A percentile compares a stretch with the other conserved stretches of the same genome.
These are phyloP conservation scores for Musa itinerans DNA, from an alignment of 176 grass and related monocot genomes.

Conservation along the genomic window DNA sequence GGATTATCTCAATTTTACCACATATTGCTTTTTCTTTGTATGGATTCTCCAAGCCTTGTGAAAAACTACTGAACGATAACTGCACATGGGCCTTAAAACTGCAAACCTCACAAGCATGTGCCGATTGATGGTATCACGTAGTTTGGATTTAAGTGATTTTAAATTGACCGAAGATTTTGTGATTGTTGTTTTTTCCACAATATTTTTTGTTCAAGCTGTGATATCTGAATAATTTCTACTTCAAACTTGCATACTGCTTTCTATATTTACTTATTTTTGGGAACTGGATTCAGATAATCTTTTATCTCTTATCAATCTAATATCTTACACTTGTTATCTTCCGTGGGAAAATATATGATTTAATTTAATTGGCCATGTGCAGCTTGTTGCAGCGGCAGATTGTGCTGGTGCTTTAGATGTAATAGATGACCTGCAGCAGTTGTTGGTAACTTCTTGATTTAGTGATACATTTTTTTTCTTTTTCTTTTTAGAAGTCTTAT, in stretches of 20 bases:
- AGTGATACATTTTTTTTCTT: not conserved
- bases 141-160: too few species aligned
- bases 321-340: not conserved
- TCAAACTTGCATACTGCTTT: not conserved
- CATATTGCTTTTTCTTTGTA: too few species aligned
- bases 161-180: too few species aligned
- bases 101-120: too few species aligned
- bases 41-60: too few species aligned
- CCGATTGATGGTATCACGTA: too few species aligned
- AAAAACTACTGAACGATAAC: too few species aligned
- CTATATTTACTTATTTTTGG: not conserved
- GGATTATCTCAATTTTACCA: too few species aligned
- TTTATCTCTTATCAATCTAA: not conserved
- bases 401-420: conserved; percentile 94
- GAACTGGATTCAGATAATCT: not conserved
- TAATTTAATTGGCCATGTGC: conserved; percentile 31
- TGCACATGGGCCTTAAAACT: too few species aligned
- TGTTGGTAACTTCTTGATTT: conserved; percentile 51
- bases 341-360: not conserved
- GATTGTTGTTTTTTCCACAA: too few species aligned
- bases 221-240: too few species aligned
- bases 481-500: not conserved
- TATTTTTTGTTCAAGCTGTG: too few species aligned
- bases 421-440: conserved; percentile 85
- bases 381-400: conserved; percentile 93